A percentile compares a stretch with the other conserved stretches of the same genome.
phyloP scores from a whole-genome alignment of 1,284 basidiomycete species.

The Malassezia sp. region DNA sequence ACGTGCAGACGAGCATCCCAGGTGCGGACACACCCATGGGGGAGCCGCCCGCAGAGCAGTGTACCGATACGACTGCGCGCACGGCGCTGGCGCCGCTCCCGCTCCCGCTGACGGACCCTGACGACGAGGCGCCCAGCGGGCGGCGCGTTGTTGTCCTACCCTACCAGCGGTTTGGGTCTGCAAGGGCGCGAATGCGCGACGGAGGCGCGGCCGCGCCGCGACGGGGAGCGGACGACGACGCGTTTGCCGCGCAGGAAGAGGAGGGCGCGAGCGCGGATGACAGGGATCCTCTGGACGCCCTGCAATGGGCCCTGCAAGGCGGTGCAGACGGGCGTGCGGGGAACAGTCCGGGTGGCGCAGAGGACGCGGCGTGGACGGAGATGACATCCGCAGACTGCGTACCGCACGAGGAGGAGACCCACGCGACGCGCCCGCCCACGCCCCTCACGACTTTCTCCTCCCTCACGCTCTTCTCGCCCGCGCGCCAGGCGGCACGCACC shows the following conservation, averaged over 20 bases:
- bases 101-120: not conserved
- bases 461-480: not conserved
- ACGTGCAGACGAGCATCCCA: not conserved
- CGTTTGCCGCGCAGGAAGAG: not conserved
- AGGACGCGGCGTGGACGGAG: no score
- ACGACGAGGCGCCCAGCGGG: not conserved
- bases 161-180: slow-evolving; percentile 12
- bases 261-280: not conserved
- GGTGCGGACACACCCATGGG: not conserved
- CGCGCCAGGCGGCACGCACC: not conserved
- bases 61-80: not conserved
- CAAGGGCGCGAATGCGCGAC: not conserved
- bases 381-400: no score
- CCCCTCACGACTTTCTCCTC: not conserved
- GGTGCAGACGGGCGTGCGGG: no score
- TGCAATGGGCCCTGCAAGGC: no score
- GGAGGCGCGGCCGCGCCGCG: not conserved
- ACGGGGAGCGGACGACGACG: not conserved
- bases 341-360: no score
- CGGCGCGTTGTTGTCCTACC: slow-evolving; percentile 1
- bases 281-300: not conserved
- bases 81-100: not conserved
- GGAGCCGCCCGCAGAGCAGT: not conserved
- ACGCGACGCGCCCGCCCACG: no score
- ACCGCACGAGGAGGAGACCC: no score